Evolutionary conservation across 768 basidiomycete species (phyloP).

Genomic region (Lactarius psammicola): DNA sequence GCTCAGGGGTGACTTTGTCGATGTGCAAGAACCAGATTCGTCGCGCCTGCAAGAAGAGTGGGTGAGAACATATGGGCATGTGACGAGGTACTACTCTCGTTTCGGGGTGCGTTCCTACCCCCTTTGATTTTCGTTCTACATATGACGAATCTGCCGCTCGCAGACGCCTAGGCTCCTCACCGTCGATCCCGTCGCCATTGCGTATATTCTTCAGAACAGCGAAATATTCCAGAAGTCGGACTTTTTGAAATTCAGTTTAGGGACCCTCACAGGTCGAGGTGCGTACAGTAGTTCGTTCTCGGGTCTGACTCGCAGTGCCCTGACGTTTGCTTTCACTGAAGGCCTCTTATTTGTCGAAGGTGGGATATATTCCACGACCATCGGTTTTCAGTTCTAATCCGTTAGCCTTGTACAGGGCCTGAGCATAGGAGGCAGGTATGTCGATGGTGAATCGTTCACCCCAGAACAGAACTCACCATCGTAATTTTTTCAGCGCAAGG

Average conservation of each 20-base stretch:
- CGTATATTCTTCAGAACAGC: conserved; percentile 36
- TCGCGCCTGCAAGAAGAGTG: conserved; percentile 24
- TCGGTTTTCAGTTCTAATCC: neutral
- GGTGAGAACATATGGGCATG: conserved; percentile 22
- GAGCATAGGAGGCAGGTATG: conserved; percentile 23
- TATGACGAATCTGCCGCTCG: neutral
- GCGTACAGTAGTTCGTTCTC: neutral
- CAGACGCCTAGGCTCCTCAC: conserved; percentile 34
- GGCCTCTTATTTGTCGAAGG: conserved; percentile 26
- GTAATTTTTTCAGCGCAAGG: conserved; percentile 7
- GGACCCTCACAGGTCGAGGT: conserved; percentile 25
- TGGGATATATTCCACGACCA: neutral
- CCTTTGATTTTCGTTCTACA: neutral
- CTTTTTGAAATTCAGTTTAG: conserved; percentile 17
- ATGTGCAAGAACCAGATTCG: conserved; percentile 11
- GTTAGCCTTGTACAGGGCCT: neutral
- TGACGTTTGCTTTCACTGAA: neutral
- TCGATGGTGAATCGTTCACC: neutral
- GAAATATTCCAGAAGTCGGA: conserved; percentile 38
- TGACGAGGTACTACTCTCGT: neutral
- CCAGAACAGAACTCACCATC: neutral
- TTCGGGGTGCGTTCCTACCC: conserved; percentile 14
- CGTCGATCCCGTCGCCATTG: conserved; percentile 38
- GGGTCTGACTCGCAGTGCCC: neutral
- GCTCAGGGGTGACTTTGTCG: conserved; percentile 15